These are phyloP conservation scores for Periglandula ipomoeae DNA, from an alignment of 2,329 filamentous ascomycete species.

Conservation along the genomic window DNA sequence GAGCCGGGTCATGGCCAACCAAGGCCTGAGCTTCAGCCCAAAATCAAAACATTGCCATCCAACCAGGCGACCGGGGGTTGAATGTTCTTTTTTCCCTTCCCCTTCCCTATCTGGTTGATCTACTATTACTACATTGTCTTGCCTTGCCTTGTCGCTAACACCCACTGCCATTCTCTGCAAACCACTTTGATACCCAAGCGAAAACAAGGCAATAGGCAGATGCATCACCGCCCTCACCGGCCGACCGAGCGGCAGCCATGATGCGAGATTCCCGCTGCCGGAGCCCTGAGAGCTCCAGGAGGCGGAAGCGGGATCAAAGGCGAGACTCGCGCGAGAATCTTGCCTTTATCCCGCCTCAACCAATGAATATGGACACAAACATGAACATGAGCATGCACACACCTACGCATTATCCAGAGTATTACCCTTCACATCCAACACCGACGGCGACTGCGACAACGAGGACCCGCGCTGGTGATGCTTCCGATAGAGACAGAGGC, in stretches of 20 bases:
- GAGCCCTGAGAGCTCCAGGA: slow-evolving; percentile 46
- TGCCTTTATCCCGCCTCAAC: slow-evolving; percentile 11
- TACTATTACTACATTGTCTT: neutral
- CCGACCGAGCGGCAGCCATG: slow-evolving; percentile 30
- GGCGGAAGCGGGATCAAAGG: slow-evolving; percentile 31
- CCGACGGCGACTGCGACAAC: slow-evolving; percentile 8
- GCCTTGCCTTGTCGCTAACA: neutral
- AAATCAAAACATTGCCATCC: slow-evolving; percentile 9
- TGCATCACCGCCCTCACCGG: slow-evolving; percentile 7
- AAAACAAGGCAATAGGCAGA: slow-evolving; percentile 7
- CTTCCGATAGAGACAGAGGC: neutral
- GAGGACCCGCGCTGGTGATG: neutral
- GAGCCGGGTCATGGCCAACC: neutral
- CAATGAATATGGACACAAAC: slow-evolving; percentile 9
- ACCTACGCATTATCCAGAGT: slow-evolving; percentile 2
- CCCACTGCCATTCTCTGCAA: neutral
- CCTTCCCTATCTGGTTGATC: neutral
- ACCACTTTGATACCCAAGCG: neutral
- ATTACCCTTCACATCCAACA: slow-evolving; percentile 7
- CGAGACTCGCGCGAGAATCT: slow-evolving; percentile 23
- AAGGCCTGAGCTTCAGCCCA: slow-evolving; percentile 8
- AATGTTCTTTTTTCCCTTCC: neutral
- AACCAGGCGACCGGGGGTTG: neutral
- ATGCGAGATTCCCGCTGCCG: slow-evolving; percentile 46
- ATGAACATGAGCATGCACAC: slow-evolving; percentile 10